These are phyloP conservation scores for Puccinia coronata DNA, from an alignment of 1,284 basidiomycete genomes.

Conservation along the genomic window DNA sequence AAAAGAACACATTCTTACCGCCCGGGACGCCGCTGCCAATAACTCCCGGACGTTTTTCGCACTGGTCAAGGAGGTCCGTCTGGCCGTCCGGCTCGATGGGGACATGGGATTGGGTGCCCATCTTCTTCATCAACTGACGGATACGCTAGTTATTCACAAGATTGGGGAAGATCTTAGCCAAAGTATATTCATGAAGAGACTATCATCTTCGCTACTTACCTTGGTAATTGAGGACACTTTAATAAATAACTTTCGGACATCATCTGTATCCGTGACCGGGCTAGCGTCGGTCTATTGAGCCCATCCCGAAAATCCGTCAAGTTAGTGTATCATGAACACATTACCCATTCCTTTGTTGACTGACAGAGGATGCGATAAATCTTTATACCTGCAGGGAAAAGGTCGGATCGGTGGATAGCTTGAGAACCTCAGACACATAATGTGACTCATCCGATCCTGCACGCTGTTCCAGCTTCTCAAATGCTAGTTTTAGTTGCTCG, in stretches of 20 bases:
- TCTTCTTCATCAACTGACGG: slow-evolving; percentile 77
- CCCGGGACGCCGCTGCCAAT: slow-evolving; percentile 95
- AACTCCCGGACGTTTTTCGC: slow-evolving; percentile 75
- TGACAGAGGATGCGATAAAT: too few species aligned
- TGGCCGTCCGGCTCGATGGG: slow-evolving; percentile 91
- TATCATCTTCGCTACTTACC: background rate
- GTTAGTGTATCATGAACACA: too few species aligned
- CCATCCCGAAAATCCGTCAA: background rate
- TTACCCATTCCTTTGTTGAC: too few species aligned
- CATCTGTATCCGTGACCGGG: background rate
- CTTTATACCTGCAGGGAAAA: slow-evolving; percentile 7
- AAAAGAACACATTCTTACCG: too few species aligned
- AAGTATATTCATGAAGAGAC: background rate
- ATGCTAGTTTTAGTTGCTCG: slow-evolving; percentile 21
- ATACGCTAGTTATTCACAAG: slow-evolving; percentile 60
- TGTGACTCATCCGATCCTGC: background rate
- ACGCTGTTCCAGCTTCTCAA: background rate
- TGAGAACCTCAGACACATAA: slow-evolving; percentile 9
- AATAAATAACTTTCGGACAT: slow-evolving; percentile 16
- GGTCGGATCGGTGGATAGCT: slow-evolving; percentile 6
- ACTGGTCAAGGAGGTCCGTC: slow-evolving; percentile 79
- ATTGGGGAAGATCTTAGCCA: background rate
- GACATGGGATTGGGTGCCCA: slow-evolving; percentile 77
- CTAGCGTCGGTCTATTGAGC: slow-evolving; percentile 1
- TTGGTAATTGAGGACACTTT: slow-evolving; percentile 29